These are phyloP conservation scores for Nigrograna mackinnonii DNA, from an alignment of 2,329 filamentous ascomycete genomes.

Conservation along the genomic window DNA sequence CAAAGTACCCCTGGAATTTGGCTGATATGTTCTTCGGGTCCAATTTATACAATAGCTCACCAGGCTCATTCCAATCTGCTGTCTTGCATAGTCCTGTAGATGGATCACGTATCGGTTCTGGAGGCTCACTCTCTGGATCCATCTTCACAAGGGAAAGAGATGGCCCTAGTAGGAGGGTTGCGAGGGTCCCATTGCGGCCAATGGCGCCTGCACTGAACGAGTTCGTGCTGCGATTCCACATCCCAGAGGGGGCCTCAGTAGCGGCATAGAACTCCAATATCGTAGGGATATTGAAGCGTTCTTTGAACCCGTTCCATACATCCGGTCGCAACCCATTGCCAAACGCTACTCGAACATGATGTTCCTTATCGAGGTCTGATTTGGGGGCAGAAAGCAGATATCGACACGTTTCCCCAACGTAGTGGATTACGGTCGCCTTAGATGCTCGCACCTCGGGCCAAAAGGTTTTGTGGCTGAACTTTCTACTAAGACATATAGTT, in stretches of 20 bases:
- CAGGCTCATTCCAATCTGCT: conserved; percentile 66
- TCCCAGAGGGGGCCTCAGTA: conserved; percentile 60
- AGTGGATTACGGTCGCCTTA: conserved; percentile 43
- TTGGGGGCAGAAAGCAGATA: conserved; percentile 41
- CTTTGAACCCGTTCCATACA: conserved; percentile 44
- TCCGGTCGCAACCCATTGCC: conserved; percentile 47
- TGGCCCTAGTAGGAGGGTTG: conserved; percentile 55
- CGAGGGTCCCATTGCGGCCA: conserved; percentile 69
- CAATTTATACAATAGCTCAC: conserved; percentile 65
- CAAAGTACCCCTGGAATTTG: conserved; percentile 68
- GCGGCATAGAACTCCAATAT: conserved; percentile 45
- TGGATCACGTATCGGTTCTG: conserved; percentile 64
- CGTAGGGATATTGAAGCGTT: conserved; percentile 41
- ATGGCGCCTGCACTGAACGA: conserved; percentile 66
- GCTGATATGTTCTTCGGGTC: conserved; percentile 47
- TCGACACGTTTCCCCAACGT: conserved; percentile 44
- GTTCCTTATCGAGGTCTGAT: conserved; percentile 30
- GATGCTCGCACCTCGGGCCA: conserved; percentile 40
- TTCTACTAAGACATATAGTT: conserved; percentile 30
- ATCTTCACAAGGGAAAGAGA: conserved; percentile 66
- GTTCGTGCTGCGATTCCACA: conserved; percentile 58
- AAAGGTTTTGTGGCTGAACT: conserved; percentile 42
- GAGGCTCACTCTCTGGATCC: conserved; percentile 63
- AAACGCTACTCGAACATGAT: conserved; percentile 35
- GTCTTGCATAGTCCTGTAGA: conserved; percentile 67